phyloP scores from a whole-genome alignment of 2,329 filamentous ascomycete genomes.

The Fusarium armeniacum region DNA sequence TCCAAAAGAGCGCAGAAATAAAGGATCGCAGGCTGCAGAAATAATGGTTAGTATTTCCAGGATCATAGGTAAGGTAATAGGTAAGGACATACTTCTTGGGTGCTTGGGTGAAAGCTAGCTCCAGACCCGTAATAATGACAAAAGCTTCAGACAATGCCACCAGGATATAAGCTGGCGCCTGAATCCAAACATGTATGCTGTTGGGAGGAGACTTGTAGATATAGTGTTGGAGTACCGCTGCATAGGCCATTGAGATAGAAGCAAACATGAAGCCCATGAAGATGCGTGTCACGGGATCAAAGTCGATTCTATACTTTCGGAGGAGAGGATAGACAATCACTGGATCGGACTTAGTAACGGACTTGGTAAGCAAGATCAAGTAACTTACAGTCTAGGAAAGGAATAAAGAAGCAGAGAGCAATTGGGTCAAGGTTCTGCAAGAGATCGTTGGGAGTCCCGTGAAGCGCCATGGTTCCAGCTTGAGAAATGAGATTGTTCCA shows the following conservation, averaged over 20 bases:
- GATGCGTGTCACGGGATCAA: background rate
- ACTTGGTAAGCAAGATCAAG: fast-evolving
- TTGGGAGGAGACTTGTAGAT: constrained; percentile 18
- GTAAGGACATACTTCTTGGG: constrained; percentile 4
- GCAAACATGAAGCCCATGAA: constrained; percentile 23
- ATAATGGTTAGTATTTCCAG: background rate
- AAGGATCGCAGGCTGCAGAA: background rate
- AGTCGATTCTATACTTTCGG: constrained; percentile 14
- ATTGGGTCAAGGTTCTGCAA: background rate
- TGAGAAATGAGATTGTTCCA: constrained; percentile 19
- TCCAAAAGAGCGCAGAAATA: constrained; percentile 17
- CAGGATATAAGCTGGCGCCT: background rate
- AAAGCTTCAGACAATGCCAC: background rate
- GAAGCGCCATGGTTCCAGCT: constrained; percentile 13
- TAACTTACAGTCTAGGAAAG: constrained; percentile 8
- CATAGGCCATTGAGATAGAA: constrained; percentile 11
- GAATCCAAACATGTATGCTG: constrained; percentile 16
- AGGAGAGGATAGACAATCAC: background rate
- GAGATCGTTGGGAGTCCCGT: constrained; percentile 12
- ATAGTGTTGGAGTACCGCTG: constrained; percentile 2
- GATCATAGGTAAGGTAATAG: no score
- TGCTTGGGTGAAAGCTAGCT: constrained; percentile 8
- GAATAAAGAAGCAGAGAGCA: constrained; percentile 16
- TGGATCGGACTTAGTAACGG: no score
- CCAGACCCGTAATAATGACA: constrained; percentile 14